Evolutionary conservation across 495 filamentous ascomycete genomes (phyloP).

Genomic region (Neurospora cerealis): DNA sequence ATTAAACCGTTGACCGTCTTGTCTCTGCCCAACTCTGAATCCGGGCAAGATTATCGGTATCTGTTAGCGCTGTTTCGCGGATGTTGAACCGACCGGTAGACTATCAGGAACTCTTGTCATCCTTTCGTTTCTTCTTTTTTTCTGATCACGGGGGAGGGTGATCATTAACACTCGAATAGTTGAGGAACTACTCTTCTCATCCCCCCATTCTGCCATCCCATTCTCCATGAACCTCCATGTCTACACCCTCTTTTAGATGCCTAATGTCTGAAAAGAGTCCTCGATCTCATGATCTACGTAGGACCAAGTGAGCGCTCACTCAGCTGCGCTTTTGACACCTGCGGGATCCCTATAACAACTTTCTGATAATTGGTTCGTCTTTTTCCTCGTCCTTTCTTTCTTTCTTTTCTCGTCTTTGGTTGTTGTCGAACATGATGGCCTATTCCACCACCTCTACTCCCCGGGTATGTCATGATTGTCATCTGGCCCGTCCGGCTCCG

Average conservation of each 20-base stretch:
- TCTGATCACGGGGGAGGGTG: background rate
- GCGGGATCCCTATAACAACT: background rate
- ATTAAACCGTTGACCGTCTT: background rate
- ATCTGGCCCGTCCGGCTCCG: background rate
- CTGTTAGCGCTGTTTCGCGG: background rate
- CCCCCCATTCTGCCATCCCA: background rate
- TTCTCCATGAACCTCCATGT: background rate
- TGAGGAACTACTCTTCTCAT: background rate
- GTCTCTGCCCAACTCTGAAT: background rate
- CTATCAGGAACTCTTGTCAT: background rate
- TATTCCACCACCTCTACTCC: background rate
- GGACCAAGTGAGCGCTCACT: background rate
- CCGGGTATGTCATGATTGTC: background rate
- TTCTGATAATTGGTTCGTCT: background rate
- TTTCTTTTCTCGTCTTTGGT: background rate
- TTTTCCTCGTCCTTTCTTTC: background rate
- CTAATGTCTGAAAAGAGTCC: background rate
- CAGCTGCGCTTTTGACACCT: background rate
- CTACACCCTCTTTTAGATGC: background rate
- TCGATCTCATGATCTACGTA: background rate
- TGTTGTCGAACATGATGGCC: background rate
- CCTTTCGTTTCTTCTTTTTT: background rate
- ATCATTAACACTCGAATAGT: background rate
- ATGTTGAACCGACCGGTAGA: background rate
- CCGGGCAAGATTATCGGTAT: background rate